Conservation (phyloP, 2,329 filamentous ascomycete genomes). For the Aureobasidium sp. region DNA sequence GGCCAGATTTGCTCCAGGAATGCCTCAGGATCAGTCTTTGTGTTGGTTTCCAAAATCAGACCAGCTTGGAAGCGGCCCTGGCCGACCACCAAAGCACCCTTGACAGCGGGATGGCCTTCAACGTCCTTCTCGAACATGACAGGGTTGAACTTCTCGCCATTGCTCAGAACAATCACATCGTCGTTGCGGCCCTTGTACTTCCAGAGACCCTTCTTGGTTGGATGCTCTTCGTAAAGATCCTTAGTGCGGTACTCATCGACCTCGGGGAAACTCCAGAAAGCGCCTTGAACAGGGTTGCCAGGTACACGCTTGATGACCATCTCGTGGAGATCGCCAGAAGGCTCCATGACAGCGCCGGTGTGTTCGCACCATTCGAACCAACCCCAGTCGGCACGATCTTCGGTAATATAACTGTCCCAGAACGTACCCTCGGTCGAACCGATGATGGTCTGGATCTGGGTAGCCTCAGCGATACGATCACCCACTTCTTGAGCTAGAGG, state of each 20-base stretch:
- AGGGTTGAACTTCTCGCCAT: conserved; percentile 25
- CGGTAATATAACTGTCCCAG: conserved; percentile 16
- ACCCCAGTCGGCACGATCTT: conserved; percentile 14
- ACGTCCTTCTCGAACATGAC: conserved; percentile 19
- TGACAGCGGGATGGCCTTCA: conserved; percentile 21
- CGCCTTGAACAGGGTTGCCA: conserved; percentile 21
- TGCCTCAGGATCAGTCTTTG: conserved; percentile 16
- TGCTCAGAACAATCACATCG: conserved; percentile 25
- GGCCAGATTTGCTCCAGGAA: conserved; percentile 39
- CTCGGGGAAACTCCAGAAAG: conserved; percentile 26
- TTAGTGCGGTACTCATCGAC: conserved; percentile 22
- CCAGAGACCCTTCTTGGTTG: conserved; percentile 21
- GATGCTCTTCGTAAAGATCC: conserved; percentile 23
- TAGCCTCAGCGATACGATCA: conserved; percentile 11
- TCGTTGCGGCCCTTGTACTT: conserved; percentile 22
- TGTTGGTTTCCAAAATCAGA: conserved; percentile 24
- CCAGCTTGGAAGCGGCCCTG: conserved; percentile 23
- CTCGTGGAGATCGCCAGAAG: conserved; percentile 24
- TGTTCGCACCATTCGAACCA: conserved; percentile 19
- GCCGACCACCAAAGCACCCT: conserved; percentile 27
- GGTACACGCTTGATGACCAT: conserved; percentile 28
- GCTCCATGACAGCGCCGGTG: conserved; percentile 14
- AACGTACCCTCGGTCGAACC: conserved; percentile 16
- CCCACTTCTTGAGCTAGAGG: conserved; percentile 14
- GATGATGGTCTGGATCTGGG: conserved; percentile 12